Evolutionary conservation across 768 basidiomycete genomes (phyloP), one percentile per base, ranked within the genome.

Genomic region (Leccinum barrowsii): DNA sequence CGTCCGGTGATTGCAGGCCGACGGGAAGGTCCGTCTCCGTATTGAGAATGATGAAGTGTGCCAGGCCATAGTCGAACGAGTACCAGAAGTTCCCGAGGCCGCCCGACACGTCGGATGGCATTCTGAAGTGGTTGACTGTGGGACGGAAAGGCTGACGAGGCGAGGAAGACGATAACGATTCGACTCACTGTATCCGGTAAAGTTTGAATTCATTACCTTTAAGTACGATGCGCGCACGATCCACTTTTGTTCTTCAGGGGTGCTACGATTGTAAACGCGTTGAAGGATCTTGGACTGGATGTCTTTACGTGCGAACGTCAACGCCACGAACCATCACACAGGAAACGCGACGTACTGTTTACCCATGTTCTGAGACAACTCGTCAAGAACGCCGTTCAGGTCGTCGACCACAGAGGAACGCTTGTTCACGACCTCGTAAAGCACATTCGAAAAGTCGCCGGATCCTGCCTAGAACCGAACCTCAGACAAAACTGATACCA

Each of bases 231-330:
- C 94, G 7, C 94, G 84, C n/a, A 92, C 87, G 57, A 99, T 86
- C 97, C 97, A 99, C 50, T 86, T 84, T 67, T 97, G 95, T 67
- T 98, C 95, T 56, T 87, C 84, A 0, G 95, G 78, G 1, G 94
- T 96, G 24, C 87, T 77, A 46, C 83, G 82, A 65, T 91, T 89
- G 63, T 90, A 89, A 2, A 97, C 71, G 2, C 88, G 82, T 62
- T 88, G 85, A 60, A 98, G 70, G 26, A 94, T 83, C 51, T 82
- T 88, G 4, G 85, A 82, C 65, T 95, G 91, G 11, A 82, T 65
- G 19, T 90, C 87, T 26, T 94, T 97, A 66, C 7, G 34, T 58
- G n/a, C 3, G 5, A 28, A 40, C 32, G 60, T 68, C 55, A 73
- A 50, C 8, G 37, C 24, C n/a, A 17, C 0, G 22, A n/a, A 11